Conservation (phyloP, 768 basidiomycete genomes). For the Saitozyma podzolica region DNA sequence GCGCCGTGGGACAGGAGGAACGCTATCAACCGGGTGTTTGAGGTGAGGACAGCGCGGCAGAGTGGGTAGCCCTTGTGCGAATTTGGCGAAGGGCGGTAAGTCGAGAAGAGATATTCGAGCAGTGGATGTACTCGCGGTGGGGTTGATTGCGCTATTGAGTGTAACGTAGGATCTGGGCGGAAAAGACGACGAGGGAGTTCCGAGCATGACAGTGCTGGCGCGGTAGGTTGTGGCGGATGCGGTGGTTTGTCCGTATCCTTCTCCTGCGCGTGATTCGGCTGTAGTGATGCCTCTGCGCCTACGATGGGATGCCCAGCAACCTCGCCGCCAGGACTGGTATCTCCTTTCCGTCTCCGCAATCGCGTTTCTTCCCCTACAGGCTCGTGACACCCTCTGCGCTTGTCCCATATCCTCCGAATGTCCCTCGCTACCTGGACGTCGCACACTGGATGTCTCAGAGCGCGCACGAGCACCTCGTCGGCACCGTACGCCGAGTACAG, state of each 20-base stretch:
- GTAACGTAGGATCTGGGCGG: constrained; percentile 8
- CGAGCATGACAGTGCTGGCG: constrained; percentile 17
- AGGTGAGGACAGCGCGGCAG: constrained; percentile 70
- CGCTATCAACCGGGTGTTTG: constrained; percentile 64
- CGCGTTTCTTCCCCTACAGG: background rate
- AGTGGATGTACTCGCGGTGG: constrained; percentile 26
- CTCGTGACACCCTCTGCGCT: constrained; percentile 13
- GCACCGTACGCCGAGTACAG: constrained; percentile 39
- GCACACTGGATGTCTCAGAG: constrained; percentile 48
- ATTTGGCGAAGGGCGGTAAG: constrained; percentile 60
- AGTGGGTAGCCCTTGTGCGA: constrained; percentile 80
- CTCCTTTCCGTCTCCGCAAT: background rate
- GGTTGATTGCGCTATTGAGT: constrained; percentile 11
- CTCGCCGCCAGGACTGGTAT: too few species aligned
- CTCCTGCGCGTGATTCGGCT: background rate
- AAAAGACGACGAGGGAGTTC: constrained; percentile 39
- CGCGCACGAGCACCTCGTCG: constrained; percentile 29
- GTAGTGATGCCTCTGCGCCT: too few species aligned
- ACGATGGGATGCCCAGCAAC: too few species aligned
- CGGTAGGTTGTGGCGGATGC: background rate
- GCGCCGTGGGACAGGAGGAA: constrained; percentile 74
- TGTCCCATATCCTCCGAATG: constrained; percentile 39
- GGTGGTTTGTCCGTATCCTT: background rate
- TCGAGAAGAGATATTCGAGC: constrained; percentile 48
- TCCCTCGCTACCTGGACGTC: constrained; percentile 33